Conservation (phyloP, 495 filamentous ascomycete species). For the Echria macrotheca region DNA sequence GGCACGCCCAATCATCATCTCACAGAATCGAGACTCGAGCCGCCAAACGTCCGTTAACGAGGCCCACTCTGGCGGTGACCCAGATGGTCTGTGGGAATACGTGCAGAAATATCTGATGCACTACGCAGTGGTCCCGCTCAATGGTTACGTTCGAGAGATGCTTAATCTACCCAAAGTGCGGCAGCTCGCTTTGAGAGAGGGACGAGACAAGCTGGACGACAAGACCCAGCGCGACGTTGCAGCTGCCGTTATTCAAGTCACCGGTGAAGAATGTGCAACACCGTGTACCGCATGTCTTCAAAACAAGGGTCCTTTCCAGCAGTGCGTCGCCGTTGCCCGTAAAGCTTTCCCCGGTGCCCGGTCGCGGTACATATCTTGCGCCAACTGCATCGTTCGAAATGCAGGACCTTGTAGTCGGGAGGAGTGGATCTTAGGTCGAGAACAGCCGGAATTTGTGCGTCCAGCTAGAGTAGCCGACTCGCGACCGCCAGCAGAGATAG, state of each 20-base stretch:
- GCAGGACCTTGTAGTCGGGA: too few relatives aligned
- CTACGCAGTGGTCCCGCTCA: not conserved
- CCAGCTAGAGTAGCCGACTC: too few relatives aligned
- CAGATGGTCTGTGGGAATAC: not conserved
- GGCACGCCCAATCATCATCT: conserved; percentile 17
- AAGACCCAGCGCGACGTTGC: conserved; percentile 17
- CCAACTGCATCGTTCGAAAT: conserved; percentile 22
- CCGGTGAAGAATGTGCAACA: conserved; percentile 11
- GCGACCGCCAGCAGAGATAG: too few relatives aligned
- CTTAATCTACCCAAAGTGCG: conserved; percentile 13
- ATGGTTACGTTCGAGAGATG: conserved; percentile 8
- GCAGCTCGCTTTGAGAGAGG: conserved; percentile 14
- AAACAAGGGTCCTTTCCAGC: conserved; percentile 11
- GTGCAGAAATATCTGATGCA: not conserved
- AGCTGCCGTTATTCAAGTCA: conserved; percentile 25
- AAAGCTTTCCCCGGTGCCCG: conserved; percentile 3
- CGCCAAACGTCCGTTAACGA: not conserved
- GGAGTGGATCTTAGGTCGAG: too few relatives aligned
- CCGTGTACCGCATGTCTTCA: conserved; percentile 15
- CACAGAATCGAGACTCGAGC: not conserved
- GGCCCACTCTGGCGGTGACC: not conserved
- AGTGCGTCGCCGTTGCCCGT: conserved; percentile 10
- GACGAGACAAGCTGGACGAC: conserved; percentile 12
- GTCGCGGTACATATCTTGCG: conserved; percentile 14
- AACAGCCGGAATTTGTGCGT: too few relatives aligned